Evolutionary conservation across 805 yeast genomes (phyloP).

Genomic region (Starmerella sirachaensis): DNA sequence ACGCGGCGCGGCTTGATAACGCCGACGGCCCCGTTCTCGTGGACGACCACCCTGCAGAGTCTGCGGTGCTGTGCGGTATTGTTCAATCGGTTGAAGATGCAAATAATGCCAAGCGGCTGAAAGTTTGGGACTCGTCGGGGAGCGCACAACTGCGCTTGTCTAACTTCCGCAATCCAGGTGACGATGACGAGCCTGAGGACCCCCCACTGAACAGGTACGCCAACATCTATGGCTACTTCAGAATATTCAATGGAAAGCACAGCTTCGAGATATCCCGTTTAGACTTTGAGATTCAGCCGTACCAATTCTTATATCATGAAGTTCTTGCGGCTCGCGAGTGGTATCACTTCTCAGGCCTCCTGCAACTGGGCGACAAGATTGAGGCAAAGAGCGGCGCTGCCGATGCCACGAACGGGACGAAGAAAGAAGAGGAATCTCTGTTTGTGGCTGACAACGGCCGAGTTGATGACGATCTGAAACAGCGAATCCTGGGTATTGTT

Average conservation of each 20-base stretch:
- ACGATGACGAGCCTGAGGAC: constrained; percentile 29
- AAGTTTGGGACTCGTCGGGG: constrained; percentile 61
- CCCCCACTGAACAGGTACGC: constrained; percentile 33
- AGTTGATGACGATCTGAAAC: constrained; percentile 3
- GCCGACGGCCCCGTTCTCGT: constrained; percentile 45
- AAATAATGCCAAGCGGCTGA: constrained; percentile 36
- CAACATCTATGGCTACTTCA: constrained; percentile 35
- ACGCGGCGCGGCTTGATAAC: constrained; percentile 39
- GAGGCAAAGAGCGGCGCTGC: neutral
- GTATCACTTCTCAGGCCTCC: constrained; percentile 26
- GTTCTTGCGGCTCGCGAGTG: constrained; percentile 44
- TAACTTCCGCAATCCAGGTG: constrained; percentile 30
- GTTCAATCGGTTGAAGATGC: constrained; percentile 35
- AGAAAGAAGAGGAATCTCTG: constrained; percentile 1
- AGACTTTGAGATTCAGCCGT: constrained; percentile 29
- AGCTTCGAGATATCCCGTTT: constrained; percentile 40
- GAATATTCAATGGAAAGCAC: constrained; percentile 41
- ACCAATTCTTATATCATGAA: constrained; percentile 50
- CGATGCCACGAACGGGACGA: neutral
- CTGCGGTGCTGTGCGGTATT: constrained; percentile 47
- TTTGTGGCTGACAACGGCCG: constrained; percentile 9
- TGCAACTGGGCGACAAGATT: constrained; percentile 6
- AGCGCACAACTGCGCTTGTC: constrained; percentile 42
- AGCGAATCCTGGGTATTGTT: constrained; percentile 12
- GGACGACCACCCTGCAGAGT: constrained; percentile 42